phyloP scores from a whole-genome alignment of 2,329 filamentous ascomycete genomes.

The Claviceps sp. region DNA sequence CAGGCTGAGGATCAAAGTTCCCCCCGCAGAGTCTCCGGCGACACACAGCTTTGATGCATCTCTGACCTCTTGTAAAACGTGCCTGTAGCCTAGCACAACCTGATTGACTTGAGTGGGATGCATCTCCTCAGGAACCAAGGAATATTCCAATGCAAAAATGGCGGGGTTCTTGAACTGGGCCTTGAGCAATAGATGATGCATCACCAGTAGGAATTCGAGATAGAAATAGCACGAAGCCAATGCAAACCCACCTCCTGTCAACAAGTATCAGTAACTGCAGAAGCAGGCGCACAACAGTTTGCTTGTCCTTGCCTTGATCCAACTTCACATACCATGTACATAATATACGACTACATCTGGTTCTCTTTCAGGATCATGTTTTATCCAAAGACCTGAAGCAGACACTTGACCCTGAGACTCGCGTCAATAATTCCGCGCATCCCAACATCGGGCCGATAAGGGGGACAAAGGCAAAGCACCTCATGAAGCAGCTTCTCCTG shows the following conservation, averaged over 20 bases:
- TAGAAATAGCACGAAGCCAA: constrained; percentile 80
- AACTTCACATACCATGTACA: constrained; percentile 45
- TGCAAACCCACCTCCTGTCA: constrained; percentile 60
- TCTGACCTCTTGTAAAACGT: constrained; percentile 45
- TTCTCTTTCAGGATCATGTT: constrained; percentile 40
- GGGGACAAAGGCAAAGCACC: constrained; percentile 10
- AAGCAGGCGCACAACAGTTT: neutral
- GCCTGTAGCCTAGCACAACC: constrained; percentile 55
- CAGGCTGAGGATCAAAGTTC: constrained; percentile 57
- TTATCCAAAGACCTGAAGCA: constrained; percentile 56
- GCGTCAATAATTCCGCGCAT: neutral
- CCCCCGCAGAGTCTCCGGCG: constrained; percentile 69
- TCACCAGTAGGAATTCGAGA: constrained; percentile 66
- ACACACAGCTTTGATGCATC: constrained; percentile 54
- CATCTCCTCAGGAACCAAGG: constrained; percentile 57
- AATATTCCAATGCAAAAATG: constrained; percentile 70
- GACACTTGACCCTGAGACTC: constrained; percentile 21
- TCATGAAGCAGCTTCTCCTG: constrained; percentile 28
- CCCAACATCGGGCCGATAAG: too few relatives aligned
- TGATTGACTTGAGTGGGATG: constrained; percentile 65
- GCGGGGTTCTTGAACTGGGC: constrained; percentile 61
- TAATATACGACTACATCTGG: constrained; percentile 76
- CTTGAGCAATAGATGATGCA: constrained; percentile 50
- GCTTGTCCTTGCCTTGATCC: neutral
- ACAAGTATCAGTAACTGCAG: neutral